Evolutionary conservation across 1,284 basidiomycete species (phyloP).

Genomic region (Cutaneotrichosporon cyanovorans): DNA sequence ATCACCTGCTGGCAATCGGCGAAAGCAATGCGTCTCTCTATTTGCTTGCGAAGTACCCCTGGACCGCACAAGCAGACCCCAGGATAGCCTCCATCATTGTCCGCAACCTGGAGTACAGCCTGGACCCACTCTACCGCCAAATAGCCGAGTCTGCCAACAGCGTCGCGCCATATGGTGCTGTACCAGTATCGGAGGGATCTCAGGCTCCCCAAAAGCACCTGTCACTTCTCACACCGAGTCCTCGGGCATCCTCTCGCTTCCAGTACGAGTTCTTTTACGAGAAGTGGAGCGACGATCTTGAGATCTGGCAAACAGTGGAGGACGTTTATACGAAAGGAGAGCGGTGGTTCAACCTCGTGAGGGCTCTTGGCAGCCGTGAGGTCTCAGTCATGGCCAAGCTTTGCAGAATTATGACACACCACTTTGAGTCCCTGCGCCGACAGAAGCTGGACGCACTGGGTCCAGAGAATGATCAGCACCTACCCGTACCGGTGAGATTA

Average conservation of each 20-base stretch:
- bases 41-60: conserved; percentile 74
- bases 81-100: conserved; percentile 79
- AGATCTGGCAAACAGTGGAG: conserved; percentile 56
- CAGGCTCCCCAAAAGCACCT: conserved; percentile 15
- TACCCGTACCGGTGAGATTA: too few species aligned
- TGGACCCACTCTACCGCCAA: conserved; percentile 60
- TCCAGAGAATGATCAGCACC: too few species aligned
- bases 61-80: conserved; percentile 72
- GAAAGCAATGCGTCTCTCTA: conserved; percentile 68
- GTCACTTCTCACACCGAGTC: conserved; percentile 64
- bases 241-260: conserved; percentile 60
- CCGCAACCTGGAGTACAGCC: conserved; percentile 60
- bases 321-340: conserved; percentile 55
- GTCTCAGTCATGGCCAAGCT: conserved; percentile 58
- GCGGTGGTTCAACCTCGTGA: conserved; percentile 66
- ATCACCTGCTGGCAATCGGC: conserved; percentile 78
- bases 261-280: conserved; percentile 86
- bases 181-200: background rate
- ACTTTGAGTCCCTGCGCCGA: conserved; percentile 35
- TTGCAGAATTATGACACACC: conserved; percentile 53
- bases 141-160: background rate
- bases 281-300: conserved; percentile 66
- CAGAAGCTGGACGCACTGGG: conserved; percentile 16
- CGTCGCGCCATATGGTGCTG: background rate
- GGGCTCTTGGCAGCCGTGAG: conserved; percentile 66